Evolutionary conservation across 345 rosid species (phyloP).

Genomic region (Triadica sebifera): DNA sequence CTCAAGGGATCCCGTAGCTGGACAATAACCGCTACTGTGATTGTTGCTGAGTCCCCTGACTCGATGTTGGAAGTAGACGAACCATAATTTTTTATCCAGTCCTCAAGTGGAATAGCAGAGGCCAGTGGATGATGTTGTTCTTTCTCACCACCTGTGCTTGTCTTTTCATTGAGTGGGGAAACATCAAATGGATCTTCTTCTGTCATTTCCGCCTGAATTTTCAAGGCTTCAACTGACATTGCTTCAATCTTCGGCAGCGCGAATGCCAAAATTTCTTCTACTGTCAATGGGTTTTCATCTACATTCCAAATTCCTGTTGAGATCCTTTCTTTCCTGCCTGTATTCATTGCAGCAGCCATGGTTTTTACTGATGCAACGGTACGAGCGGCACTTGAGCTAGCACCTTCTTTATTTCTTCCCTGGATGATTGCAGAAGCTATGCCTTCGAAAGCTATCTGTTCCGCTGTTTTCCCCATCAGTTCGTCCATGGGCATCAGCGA

Average conservation of each 20-base stretch:
- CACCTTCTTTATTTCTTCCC: constrained; percentile 88
- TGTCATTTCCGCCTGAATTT: constrained; percentile 77
- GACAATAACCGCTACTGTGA: constrained; percentile 49
- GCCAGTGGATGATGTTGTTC: constrained; percentile 42
- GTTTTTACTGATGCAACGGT: constrained; percentile 73
- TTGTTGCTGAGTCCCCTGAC: constrained; percentile 24
- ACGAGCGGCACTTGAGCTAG: constrained; percentile 83
- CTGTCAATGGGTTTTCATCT: constrained; percentile 54
- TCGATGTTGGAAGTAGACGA: background rate
- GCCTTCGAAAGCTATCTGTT: constrained; percentile 95
- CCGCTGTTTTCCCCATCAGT: constrained; percentile 84
- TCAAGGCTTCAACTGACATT: constrained; percentile 75
- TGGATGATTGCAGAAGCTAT: constrained; percentile 92
- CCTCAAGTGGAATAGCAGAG: constrained; percentile 61
- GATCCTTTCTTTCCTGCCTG: constrained; percentile 82
- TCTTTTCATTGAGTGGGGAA: constrained; percentile 45
- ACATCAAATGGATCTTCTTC: constrained; percentile 74
- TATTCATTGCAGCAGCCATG: constrained; percentile 61
- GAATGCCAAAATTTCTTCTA: constrained; percentile 68
- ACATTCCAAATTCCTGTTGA: constrained; percentile 81
- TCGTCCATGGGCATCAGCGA: constrained; percentile 77
- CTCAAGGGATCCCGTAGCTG: constrained; percentile 86
- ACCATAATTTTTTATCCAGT: constrained; percentile 47
- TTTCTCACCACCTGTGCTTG: background rate
- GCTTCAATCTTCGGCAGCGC: constrained; percentile 80